Base-by-base conservation (phyloP, 1,139 yeast species). In the Pichia sp. region DNA sequence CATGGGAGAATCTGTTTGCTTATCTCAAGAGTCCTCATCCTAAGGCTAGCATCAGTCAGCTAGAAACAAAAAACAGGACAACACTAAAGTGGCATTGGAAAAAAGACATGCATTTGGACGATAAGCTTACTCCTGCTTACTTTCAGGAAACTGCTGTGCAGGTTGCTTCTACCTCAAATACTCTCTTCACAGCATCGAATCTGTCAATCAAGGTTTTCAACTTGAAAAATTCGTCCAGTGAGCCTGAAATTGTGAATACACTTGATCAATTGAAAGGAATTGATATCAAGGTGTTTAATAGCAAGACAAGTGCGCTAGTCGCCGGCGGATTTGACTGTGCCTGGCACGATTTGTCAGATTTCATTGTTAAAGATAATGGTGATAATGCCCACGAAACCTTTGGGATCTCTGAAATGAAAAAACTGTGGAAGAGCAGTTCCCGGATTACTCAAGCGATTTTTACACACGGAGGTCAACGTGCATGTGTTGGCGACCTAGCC, bases 401-500 rank as follows among this genome's bases (percentile, higher is more conserved):
- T 11, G 36, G 36, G n/a, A 45, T 45, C 13, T 45, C 47, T 51
- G 54, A 59, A 13, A 47, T 59, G 51, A 62, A 60, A 19, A 59
- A 57, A 19, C 61, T 69, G 5, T 72, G 68, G 59, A 66, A 81
- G 43, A 73, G 81, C 2, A 78, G 87, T 23, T 72, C 88, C 45
- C 87, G 96, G 0, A 68, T 90, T 43, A 76, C 95, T 59, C 87
- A 82, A 58, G 75, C 84, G 5, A 72, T 72, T 16, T 82, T 87
- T 67, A 81, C 88, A 47, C 87, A 86, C 57, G 87, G 83, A 57
- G 96, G 92, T 0, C 76, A 80, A 51, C 77, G 87, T 71, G 73
- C 82, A 3, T 80, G 88, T 1, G 78, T 84, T 54, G 93, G 90
- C 32, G 95, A 96, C 53, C 95, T 89, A 64, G 95, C 87, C 59